Conservation (phyloP, 345 rosid genomes). For the Syzygium jambos region DNA sequence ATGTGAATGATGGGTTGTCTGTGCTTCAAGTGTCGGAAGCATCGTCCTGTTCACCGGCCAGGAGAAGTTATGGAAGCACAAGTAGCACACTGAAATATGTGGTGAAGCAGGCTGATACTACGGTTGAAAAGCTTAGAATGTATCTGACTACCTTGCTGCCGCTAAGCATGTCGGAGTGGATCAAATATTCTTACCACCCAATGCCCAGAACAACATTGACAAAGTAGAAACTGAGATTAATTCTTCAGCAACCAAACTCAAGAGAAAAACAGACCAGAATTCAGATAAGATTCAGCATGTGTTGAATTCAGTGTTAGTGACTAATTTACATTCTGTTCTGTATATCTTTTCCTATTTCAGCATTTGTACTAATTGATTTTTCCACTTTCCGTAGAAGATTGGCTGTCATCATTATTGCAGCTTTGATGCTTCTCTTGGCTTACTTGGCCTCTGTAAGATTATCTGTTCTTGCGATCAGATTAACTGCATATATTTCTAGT, state of each 20-base stretch:
- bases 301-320: conserved; percentile 20
- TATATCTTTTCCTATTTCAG: neutral
- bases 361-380: neutral
- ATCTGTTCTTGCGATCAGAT: neutral
- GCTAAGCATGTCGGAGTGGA: conserved; percentile 18
- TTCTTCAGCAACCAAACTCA: conserved; percentile 14
- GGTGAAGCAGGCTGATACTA: conserved; percentile 27
- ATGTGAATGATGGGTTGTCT: neutral
- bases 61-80: conserved; percentile 23
- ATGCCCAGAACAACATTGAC: conserved; percentile 14
- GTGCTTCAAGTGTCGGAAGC: conserved; percentile 16
- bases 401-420: conserved; percentile 24
- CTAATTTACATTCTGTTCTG: neutral
- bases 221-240: conserved; percentile 15
- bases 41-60: conserved; percentile 25
- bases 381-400: conserved; percentile 18
- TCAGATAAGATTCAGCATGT: conserved; percentile 14
- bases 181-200: conserved; percentile 11
- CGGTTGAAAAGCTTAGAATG: conserved; percentile 17
- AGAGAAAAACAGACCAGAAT: conserved; percentile 17
- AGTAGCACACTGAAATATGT: conserved; percentile 22
- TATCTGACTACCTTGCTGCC: conserved; percentile 20
- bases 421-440: conserved; percentile 33
- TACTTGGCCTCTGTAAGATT: conserved; percentile 32
- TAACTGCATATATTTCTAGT: neutral